Evolutionary conservation across 495 filamentous ascomycete genomes (phyloP).

Genomic region (Daldinia concentrica): DNA sequence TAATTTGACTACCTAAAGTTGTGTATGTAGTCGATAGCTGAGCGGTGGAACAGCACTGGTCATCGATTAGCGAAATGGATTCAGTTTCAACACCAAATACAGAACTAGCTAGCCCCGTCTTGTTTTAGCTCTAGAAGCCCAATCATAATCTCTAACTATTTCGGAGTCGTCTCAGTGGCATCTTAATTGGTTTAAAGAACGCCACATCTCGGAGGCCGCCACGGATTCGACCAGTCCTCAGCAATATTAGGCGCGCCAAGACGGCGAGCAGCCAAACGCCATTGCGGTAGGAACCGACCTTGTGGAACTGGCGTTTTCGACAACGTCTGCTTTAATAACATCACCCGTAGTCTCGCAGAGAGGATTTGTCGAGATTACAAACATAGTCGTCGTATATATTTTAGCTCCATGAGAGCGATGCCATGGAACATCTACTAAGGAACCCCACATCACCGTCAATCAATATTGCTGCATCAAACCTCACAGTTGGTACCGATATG

Average conservation of each 20-base stretch:
- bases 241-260: conserved; percentile 25
- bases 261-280: conserved; percentile 23
- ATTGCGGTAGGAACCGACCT: conserved; percentile 17
- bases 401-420: conserved; percentile 10
- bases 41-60: conserved; percentile 6
- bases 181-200: conserved; percentile 27
- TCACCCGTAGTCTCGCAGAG: conserved; percentile 1
- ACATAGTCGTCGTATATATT: conserved; percentile 8
- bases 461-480: conserved; percentile 6
- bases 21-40: conserved; percentile 17
- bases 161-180: conserved; percentile 24
- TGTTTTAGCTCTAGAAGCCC: conserved; percentile 24
- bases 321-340: conserved; percentile 19
- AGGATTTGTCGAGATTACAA: conserved; percentile 15
- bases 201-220: conserved; percentile 40
- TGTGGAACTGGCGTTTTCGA: conserved; percentile 16
- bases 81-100: conserved; percentile 16
- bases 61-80: conserved; percentile 20
- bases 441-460: conserved; percentile 6
- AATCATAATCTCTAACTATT: conserved; percentile 25
- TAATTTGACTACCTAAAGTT: background rate
- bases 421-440: conserved; percentile 4
- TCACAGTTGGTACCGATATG: conserved; percentile 8
- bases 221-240: conserved; percentile 16
- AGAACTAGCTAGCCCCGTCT: conserved; percentile 13